Evolutionary conservation across 225 moss, liverwort and hornwort genomes (phyloP).

Genomic region (Marchantia polymorpha): DNA sequence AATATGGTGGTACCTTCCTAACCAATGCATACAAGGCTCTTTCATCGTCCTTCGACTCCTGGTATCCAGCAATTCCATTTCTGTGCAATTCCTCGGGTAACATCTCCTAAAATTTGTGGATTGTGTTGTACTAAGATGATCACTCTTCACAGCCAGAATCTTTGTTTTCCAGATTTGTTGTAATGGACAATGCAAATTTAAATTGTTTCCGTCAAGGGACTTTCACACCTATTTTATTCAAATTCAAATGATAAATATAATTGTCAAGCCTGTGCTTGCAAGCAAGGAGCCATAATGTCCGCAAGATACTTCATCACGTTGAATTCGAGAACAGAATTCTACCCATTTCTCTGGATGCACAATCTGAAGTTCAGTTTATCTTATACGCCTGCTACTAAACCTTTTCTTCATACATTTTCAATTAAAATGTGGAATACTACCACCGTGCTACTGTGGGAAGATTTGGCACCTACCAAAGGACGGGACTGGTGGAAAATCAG

Average conservation of each 20-base stretch:
- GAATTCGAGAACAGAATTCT: no score
- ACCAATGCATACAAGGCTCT: neutral
- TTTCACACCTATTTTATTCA: neutral
- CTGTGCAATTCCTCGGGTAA: neutral
- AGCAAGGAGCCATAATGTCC: neutral
- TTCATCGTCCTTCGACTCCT: neutral
- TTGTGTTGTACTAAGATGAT: no score
- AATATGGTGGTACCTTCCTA: neutral
- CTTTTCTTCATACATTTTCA: neutral
- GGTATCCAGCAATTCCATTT: neutral
- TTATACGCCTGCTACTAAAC: neutral
- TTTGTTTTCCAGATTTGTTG: no score
- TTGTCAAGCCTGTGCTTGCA: neutral
- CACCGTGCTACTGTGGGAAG: neutral
- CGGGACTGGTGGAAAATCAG: conserved; percentile 66
- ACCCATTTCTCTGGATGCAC: no score
- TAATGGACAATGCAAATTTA: no score
- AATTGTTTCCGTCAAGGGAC: neutral
- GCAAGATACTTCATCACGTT: no score
- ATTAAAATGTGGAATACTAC: neutral
- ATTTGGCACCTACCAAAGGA: conserved; percentile 70
- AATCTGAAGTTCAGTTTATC: neutral
- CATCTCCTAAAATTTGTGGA: no score
- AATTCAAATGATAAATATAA: neutral
- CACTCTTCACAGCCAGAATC: no score